Evolutionary conservation across 140 eudicot genomes (phyloP), one percentile per base, ranked within the genome.

Genomic region (Ambrosia hybrid): DNA sequence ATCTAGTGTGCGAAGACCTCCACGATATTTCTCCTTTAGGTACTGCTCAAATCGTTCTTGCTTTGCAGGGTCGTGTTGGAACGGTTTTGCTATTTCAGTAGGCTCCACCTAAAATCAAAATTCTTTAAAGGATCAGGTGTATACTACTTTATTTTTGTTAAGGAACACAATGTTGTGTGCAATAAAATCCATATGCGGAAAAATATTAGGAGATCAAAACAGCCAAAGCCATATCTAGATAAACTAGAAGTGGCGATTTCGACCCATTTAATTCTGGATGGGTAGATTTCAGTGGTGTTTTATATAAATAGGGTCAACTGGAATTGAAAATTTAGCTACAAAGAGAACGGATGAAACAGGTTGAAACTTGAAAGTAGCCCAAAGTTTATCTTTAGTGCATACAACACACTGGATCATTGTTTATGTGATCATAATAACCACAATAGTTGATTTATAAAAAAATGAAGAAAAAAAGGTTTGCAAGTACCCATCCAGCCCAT

Each of bases 21-120:
- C 99, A 33, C 71, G 89, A 63, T 86, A 90, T 82, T 90, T 94
- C 83, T 90, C 97, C 82, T 90, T 94, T 70, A 94, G 72, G 72
- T 88, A 94, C 70, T 94, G 97, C 80, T 94, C 99, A 73, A 90
- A 94, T 70, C 99, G 84, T 79, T 85, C 86, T 79, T 94, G 99
- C 81, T 94, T 94, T 15, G 87, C 85, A 57, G 95, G 90, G 73
- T 94, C 99, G 39, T 86, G 86, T 53, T 36, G 83, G 73, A 90
- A 94, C 51, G 99, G 96, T 58, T 90, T 90, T 11, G 83, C 74
- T 57, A 74, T 65, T 68, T 94, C 96, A 4, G 78, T 73, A 67
- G 86, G 91, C 63, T 86, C 91, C 48, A 67, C 83, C 98, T 92
- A 76, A 60, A 71, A 60, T 49, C 2, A 39, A 68, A 75, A 73